Base-by-base conservation (phyloP, 495 filamentous ascomycete species). In the Tuber borchii region DNA sequence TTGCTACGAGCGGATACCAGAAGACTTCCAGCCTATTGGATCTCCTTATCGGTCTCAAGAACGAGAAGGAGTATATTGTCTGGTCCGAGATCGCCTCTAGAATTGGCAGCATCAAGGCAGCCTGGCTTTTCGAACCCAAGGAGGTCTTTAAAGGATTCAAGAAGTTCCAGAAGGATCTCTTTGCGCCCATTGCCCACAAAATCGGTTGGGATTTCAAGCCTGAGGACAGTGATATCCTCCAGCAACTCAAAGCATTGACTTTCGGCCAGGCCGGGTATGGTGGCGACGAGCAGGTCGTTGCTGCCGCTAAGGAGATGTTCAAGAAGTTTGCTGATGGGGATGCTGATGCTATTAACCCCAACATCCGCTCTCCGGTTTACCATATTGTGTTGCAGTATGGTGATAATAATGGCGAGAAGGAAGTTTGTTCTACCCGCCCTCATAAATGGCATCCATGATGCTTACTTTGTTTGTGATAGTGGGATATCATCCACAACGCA, bases 1-100 rank as follows among this genome's bases (percentile, higher is more conserved):
- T 99, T 78, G 92, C 95, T 73, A 88, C 92, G 8, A 94, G 93
- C 22, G 95, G 95, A 43, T 97, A 95, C 84, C 93, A 97, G 84
- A 93, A 91, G 84, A 97, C 95, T 6, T 97, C 95, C 22, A 93
- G 93, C 20, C 86, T 97, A 73, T 86, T 99, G 26, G 93, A 90
- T 72, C 88, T 99, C 7, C 86, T 99, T 73, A 90, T 94, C 81
- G 90, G 91, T 68, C 95, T 99, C 83, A 89, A 90, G 82, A 88
- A 86, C 68, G 95, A 99, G 85, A 85, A 89, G 12, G 93, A 95
- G 79, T 98, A 93, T 78, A 91, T 97, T 43, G 95, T 98, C 34
- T 98, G 95, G 95, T 92, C 91, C 78, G 93, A 97, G 86, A 91
- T 98, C 73, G 87, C 93, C 48, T 87, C 90, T 20, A 90, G 93